phyloP scores from a whole-genome alignment of 345 rosid species.

The Acer saccharum region DNA sequence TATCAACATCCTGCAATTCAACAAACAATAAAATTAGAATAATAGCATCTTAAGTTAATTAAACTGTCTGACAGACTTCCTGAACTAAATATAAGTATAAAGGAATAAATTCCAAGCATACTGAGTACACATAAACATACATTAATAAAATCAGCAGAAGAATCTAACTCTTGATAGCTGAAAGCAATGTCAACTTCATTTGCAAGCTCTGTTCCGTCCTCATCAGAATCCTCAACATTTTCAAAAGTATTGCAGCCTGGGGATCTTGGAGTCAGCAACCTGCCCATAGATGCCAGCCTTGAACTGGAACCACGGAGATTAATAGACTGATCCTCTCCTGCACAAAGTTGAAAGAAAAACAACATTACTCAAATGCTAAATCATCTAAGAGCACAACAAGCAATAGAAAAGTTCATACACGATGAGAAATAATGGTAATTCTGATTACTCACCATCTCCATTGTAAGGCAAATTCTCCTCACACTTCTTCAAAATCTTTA shows the following conservation, averaged over 20 bases:
- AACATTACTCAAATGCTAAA: neutral
- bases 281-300: conserved; percentile 41
- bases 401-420: neutral
- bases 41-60: neutral
- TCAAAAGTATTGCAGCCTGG: conserved; percentile 38
- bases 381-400: neutral
- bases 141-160: conserved; percentile 25
- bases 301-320: conserved; percentile 36
- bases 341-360: conserved; percentile 7
- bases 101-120: neutral
- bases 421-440: neutral
- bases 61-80: neutral
- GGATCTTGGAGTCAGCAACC: conserved; percentile 47
- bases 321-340: conserved; percentile 38
- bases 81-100: neutral
- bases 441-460: neutral
- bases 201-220: conserved; percentile 48
- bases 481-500: neutral
- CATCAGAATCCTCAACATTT: conserved; percentile 45
- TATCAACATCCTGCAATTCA: conserved; percentile 40
- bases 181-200: conserved; percentile 37
- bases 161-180: conserved; percentile 23
- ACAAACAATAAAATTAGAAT: conserved; percentile 9
- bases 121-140: conserved; percentile 14
- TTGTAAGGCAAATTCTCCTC: neutral